Evolutionary conservation across 1,139 yeast species (phyloP).

Genomic region (Yamadazyma diospyri): DNA sequence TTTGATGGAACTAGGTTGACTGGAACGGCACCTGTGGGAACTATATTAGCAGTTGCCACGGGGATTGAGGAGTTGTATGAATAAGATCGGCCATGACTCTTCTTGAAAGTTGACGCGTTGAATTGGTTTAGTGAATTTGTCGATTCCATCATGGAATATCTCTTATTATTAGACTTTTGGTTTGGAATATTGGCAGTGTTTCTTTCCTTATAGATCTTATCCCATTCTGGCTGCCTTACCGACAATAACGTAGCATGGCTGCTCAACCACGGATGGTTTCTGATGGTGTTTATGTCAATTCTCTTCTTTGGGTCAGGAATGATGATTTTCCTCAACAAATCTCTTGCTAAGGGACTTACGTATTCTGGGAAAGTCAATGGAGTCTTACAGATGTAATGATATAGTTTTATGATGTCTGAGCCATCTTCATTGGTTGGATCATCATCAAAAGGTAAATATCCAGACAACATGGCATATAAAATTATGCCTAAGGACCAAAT

Average conservation of each 20-base stretch:
- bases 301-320: slow-evolving; percentile 86
- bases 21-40: too few species aligned
- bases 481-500: slow-evolving; percentile 97
- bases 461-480: slow-evolving; percentile 93
- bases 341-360: slow-evolving; percentile 88
- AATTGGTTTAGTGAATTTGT: slow-evolving; percentile 33
- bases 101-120: slow-evolving; percentile 12
- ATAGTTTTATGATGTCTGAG: slow-evolving; percentile 84
- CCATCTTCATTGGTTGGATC: slow-evolving; percentile 97
- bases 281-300: slow-evolving; percentile 62
- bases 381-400: slow-evolving; percentile 87
- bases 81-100: slow-evolving; percentile 36
- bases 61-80: slow-evolving; percentile 12
- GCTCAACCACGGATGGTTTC: slow-evolving; percentile 83
- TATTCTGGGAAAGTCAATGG: slow-evolving; percentile 95
- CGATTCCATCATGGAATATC: slow-evolving; percentile 46
- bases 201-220: slow-evolving; percentile 45
- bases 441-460: slow-evolving; percentile 96
- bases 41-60: too few species aligned
- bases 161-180: slow-evolving; percentile 22
- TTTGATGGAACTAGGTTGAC: too few species aligned
- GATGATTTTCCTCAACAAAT: slow-evolving; percentile 76
- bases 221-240: slow-evolving; percentile 90
- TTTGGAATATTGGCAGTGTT: slow-evolving; percentile 7
- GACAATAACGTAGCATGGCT: slow-evolving; percentile 79